Conservation (phyloP, 495 filamentous ascomycete species). For the Aspergillus panamensis region DNA sequence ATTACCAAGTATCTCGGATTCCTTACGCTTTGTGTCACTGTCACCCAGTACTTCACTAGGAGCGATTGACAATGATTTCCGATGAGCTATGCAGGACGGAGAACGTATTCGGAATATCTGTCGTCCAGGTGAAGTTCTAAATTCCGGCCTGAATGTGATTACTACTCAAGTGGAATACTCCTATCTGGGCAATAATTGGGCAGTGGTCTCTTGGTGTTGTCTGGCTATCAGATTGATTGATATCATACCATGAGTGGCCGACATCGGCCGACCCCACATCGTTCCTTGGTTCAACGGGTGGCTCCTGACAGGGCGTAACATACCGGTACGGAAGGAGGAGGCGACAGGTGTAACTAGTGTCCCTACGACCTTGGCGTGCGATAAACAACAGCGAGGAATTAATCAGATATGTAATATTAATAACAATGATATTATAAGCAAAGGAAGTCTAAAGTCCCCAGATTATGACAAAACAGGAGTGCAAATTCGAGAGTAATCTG, state of each 20-base stretch:
- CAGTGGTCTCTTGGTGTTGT: not conserved
- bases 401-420: not conserved
- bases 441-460: not conserved
- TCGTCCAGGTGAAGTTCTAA: no score
- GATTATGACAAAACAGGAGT: no score
- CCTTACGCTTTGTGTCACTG: no score
- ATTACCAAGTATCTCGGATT: no score
- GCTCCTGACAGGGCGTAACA: no score
- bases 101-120: no score
- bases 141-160: no score
- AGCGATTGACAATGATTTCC: no score
- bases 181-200: not conserved
- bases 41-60: no score
- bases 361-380: not conserved
- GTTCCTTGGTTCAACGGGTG: not conserved
- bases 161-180: not conserved
- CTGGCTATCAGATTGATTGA: conserved; percentile 12
- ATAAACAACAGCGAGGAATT: not conserved
- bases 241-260: conserved; percentile 6
- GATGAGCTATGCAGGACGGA: no score
- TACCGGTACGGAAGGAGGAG: not conserved
- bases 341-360: not conserved
- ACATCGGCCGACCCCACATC: conserved; percentile 12
- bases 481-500: no score
- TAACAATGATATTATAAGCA: not conserved